A percentile compares a stretch with the other conserved stretches of the same genome.
phyloP scores from a whole-genome alignment of 495 filamentous ascomycete species.

The Xylaria longipes region DNA sequence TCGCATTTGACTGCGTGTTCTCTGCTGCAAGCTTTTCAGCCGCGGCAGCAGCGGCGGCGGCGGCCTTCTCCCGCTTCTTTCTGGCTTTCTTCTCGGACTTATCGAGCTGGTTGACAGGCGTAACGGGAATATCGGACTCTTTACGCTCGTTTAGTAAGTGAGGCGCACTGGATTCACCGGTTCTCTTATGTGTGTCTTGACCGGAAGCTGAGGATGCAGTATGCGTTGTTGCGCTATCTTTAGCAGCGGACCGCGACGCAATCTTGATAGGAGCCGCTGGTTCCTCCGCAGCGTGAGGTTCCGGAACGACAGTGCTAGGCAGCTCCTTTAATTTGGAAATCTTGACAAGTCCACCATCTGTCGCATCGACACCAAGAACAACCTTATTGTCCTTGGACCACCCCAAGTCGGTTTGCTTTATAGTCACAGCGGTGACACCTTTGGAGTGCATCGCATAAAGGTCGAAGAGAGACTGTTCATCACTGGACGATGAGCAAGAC shows the following conservation, averaged over 20 bases:
- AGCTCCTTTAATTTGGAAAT: slow-evolving; percentile 52
- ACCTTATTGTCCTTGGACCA: slow-evolving; percentile 89
- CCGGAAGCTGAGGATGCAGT: slow-evolving; percentile 23
- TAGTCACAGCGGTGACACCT: slow-evolving; percentile 83
- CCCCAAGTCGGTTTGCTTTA: slow-evolving; percentile 87
- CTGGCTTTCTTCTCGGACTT: slow-evolving; percentile 54
- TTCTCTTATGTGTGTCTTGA: slow-evolving; percentile 30
- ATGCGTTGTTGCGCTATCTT: slow-evolving; percentile 44
- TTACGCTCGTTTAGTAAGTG: slow-evolving; percentile 46
- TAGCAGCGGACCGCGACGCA: slow-evolving; percentile 42
- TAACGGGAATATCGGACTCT: slow-evolving; percentile 42
- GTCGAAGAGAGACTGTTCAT: slow-evolving; percentile 77
- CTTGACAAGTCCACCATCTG: slow-evolving; percentile 65
- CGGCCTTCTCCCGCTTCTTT: slow-evolving; percentile 53
- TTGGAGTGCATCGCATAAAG: slow-evolving; percentile 97
- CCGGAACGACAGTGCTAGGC: slow-evolving; percentile 41
- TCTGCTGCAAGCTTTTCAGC: slow-evolving; percentile 41
- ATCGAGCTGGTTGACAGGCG: slow-evolving; percentile 49
- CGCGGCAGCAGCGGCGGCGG: slow-evolving; percentile 41
- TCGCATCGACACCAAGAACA: slow-evolving; percentile 74
- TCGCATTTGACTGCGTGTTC: slow-evolving; percentile 36
- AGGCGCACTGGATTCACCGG: slow-evolving; percentile 24
- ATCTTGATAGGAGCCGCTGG: slow-evolving; percentile 44
- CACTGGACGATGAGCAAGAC: slow-evolving; percentile 56
- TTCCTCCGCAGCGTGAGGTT: slow-evolving; percentile 36